Evolutionary conservation across 2,329 filamentous ascomycete genomes (phyloP), one percentile per base, ranked within the genome.

Genomic region (Cladosporium sp.): DNA sequence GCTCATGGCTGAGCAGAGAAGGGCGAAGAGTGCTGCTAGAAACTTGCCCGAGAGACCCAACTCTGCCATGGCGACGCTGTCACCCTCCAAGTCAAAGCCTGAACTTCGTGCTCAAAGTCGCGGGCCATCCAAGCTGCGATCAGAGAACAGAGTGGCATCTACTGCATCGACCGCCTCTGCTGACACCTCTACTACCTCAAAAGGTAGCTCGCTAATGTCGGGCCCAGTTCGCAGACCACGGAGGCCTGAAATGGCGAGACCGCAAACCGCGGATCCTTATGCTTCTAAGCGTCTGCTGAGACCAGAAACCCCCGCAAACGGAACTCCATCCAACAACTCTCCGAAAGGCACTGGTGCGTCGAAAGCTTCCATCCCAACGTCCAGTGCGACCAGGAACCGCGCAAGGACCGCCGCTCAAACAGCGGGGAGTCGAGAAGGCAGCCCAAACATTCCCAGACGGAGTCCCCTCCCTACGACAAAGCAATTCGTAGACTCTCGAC

Each of bases 1-100:
- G 61, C 77, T 88, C 3, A 90, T 96, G 76, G 90, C 89, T 5
- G 63, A 66, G 45, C 59, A 65, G 51, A 86, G 92, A 63, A 91
- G 89, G 70, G 88, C 73, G 52, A 78, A 76, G 42, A 62, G 71
- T 48, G 69, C 69, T 38, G 70, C 69, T 35, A 70, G 71, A 56
- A 65, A 66, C 51, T 63, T 75, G 40, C 73, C 75, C 18, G 73
- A 78, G 41, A 72, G 78, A 15, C 78, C 79, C n/a, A 78, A 71
- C 59, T 81, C 79, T 53, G 78, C 78, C 42, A 78, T 78, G 61
- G 76, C 78, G 25, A 69, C 69, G 38, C 74, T 79, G 55, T 70
- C 77, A 35, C 71, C 75, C 18, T 66, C 66, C 7, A 74, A 74
- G 55, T 65, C 69, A 36, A 68, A 62, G 36, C 51, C 59, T 4